phyloP scores from a whole-genome alignment of 768 basidiomycete genomes.

The Thelephora aurantiotincta region DNA sequence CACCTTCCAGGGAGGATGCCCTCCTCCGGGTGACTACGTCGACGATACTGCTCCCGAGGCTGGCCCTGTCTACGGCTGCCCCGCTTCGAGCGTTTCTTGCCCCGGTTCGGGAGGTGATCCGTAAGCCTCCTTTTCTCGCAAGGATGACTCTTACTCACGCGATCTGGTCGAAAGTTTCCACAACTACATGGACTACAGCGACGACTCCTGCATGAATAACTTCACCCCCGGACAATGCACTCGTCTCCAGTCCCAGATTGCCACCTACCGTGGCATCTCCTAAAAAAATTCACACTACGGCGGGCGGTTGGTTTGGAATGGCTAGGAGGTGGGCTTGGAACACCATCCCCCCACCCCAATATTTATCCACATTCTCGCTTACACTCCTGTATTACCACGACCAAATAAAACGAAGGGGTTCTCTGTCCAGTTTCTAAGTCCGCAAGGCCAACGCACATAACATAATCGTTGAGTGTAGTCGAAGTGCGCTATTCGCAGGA shows the following conservation, averaged over 20 bases:
- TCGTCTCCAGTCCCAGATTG: slow-evolving; percentile 26
- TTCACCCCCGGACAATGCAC: slow-evolving; percentile 30
- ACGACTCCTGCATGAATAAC: slow-evolving; percentile 34
- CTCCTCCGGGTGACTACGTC: slow-evolving; percentile 25
- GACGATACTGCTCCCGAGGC: slow-evolving; percentile 33
- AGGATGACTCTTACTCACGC: slow-evolving; percentile 16
- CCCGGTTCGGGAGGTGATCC: no score
- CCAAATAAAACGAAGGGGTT: no score
- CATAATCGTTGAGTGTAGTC: no score
- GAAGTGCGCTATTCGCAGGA: no score
- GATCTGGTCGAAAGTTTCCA: slow-evolving; percentile 26
- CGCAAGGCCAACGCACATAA: no score
- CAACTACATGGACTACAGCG: slow-evolving; percentile 42
- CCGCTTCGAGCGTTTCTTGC: slow-evolving; percentile 3
- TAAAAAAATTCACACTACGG: no score
- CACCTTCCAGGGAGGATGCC: slow-evolving; percentile 41
- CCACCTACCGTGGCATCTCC: slow-evolving; percentile 28
- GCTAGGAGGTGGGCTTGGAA: no score
- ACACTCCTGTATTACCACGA: no score
- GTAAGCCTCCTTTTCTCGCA: no score
- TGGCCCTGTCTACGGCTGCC: slow-evolving; percentile 24
- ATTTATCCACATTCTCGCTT: no score
- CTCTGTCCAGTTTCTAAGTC: no score
- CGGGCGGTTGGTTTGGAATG: not conserved
- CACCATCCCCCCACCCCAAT: no score